Base-by-base conservation (phyloP, 2,329 filamentous ascomycete species). In the Colletotrichum coccodes region DNA sequence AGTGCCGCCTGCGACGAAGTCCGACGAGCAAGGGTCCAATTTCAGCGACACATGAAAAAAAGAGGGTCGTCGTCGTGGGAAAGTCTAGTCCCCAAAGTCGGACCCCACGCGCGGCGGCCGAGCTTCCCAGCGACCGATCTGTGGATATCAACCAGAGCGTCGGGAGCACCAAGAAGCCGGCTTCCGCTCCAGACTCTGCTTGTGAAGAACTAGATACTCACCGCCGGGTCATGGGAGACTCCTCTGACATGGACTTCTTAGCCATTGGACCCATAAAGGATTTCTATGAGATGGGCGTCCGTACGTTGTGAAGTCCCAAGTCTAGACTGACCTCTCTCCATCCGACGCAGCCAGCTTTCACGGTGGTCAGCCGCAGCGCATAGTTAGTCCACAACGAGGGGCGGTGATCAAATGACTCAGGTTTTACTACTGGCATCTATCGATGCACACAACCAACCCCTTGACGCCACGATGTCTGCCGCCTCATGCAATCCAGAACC, bases 401-500 rank as follows among this genome's bases (percentile, higher is more conserved):
- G 14, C 36, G 11, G n/a, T n/a, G 54, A 23, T 44, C 54, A 44
- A 57, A 9, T 44, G 54, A 57, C 21, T 4, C 2, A 6, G 1
- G 12, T 16, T 21, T 21, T 28, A 28, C 12, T 59, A 4, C n/a
- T 4, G 4, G 18, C 28, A 16, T 34, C 26, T 58, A 23, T n/a
- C 12, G 11, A 32, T 5, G 30, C n/a, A 18, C 14, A n/a, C 11
- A 28, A 6, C 38, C 21, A 18, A 12, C 56, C 56, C 16, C 40
- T 14, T 47, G 26, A 18, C 32, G 34, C 12, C 40, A 47, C 12
- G 3, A 21, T 12, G 4, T 80, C 82, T 32, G 36, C 64, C 56
- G 52, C 49, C n/a, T 65, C 64, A 83, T 12, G 79, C 80, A 65
- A 82, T 77, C 80, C 80, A 81, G 50, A 80, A 80, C 79, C 80